Evolutionary conservation across 768 basidiomycete genomes (phyloP).

Genomic region (Podaxis carcinomalis): DNA sequence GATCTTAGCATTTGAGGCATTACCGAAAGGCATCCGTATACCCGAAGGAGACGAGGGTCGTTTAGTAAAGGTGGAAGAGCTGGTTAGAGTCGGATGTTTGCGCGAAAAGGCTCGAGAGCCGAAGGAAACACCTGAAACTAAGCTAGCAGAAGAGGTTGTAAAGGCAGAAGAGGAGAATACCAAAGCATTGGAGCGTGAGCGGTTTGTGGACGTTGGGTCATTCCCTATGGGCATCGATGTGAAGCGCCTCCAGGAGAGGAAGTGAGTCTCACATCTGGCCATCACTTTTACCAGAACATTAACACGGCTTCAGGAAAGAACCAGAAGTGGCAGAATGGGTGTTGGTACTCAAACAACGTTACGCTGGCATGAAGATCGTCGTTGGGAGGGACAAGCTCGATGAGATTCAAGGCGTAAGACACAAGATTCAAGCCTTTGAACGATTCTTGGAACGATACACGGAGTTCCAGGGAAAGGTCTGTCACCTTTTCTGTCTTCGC

Average conservation of each 20-base stretch:
- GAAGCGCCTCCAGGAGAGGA: constrained; percentile 56
- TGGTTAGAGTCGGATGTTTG: constrained; percentile 10
- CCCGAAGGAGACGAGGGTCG: constrained; percentile 28
- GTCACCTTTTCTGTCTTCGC: background rate
- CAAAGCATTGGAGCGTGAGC: constrained; percentile 33
- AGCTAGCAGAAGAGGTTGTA: background rate
- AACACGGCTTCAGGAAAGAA: constrained; percentile 44
- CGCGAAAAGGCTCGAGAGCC: constrained; percentile 9
- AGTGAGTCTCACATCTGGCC: constrained; percentile 29
- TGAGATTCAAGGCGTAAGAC: constrained; percentile 79
- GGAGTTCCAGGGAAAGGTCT: constrained; percentile 73
- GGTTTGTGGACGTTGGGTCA: constrained; percentile 83
- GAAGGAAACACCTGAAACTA: background rate
- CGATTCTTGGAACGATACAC: constrained; percentile 73
- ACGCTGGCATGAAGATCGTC: constrained; percentile 81
- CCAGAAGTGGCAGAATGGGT: constrained; percentile 85
- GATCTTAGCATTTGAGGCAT: constrained; percentile 73
- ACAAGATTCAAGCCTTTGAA: constrained; percentile 84
- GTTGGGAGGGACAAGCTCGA: constrained; percentile 90
- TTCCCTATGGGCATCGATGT: constrained; percentile 92
- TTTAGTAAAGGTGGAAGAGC: constrained; percentile 15
- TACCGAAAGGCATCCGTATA: constrained; percentile 80
- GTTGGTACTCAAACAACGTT: constrained; percentile 70
- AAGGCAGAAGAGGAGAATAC: constrained; percentile 21
- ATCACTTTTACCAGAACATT: background rate